Evolutionary conservation across 2,329 filamentous ascomycete species (phyloP).

Genomic region (Trichoderma aggressivum): DNA sequence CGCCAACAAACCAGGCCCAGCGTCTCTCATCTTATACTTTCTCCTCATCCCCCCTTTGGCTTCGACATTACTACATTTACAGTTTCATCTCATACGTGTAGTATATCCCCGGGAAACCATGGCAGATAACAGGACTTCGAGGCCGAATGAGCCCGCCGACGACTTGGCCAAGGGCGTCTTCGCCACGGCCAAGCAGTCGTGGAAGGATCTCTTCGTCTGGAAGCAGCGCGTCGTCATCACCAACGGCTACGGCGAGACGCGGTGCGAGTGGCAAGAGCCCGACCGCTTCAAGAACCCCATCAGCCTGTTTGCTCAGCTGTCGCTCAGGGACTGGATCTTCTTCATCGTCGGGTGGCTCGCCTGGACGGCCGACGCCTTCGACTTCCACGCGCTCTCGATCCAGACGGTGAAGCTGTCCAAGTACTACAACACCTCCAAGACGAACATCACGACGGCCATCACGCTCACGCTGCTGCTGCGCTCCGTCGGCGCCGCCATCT

Average conservation of each 20-base stretch:
- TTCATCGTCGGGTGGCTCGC: constrained; percentile 70
- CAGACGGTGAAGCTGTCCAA: constrained; percentile 67
- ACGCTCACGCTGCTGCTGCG: constrained; percentile 72
- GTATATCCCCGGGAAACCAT: not conserved
- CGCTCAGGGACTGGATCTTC: constrained; percentile 67
- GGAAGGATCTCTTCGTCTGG: constrained; percentile 67
- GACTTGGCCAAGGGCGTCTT: constrained; percentile 63
- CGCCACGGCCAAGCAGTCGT: constrained; percentile 62
- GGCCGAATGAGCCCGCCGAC: constrained; percentile 53
- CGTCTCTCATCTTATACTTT: not conserved
- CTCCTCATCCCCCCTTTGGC: not conserved
- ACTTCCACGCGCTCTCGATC: constrained; percentile 77
- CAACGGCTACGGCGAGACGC: constrained; percentile 62
- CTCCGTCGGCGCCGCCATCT: constrained; percentile 70
- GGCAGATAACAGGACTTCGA: not conserved
- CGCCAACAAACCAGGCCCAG: not conserved
- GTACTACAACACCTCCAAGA: constrained; percentile 51
- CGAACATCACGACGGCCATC: constrained; percentile 70
- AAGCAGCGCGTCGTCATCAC: constrained; percentile 67
- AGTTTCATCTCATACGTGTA: not conserved
- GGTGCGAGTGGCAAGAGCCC: constrained; percentile 65
- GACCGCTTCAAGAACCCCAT: constrained; percentile 68
- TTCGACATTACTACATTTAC: not conserved
- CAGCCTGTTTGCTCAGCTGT: constrained; percentile 62
- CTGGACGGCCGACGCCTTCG: constrained; percentile 81